Evolutionary conservation across 208 protist genomes (phyloP), one percentile per base, ranked within the genome.

Genomic region (Angomonas ambiguus): DNA sequence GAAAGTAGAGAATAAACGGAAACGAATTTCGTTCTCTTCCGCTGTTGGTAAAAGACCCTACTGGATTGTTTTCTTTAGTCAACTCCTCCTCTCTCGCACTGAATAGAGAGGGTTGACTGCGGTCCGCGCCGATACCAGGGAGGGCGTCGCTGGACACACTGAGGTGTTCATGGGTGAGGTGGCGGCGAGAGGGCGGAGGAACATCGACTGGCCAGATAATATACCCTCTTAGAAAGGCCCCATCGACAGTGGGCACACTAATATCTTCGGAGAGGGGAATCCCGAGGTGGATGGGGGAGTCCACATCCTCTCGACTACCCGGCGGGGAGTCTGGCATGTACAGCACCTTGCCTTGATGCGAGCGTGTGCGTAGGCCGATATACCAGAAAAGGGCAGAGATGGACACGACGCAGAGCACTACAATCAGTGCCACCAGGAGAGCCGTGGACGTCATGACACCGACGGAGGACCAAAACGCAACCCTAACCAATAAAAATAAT

Each of bases 1-100:
- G 91, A 63, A 96, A 97, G 76, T 95, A 95, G 16, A 97, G 72
- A 51, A 97, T 34, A 45, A 66, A 66, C 11, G 42, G 45, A 8
- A 31, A 62, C 20, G 25, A 31, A 16, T 27, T n/a, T 28, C 51
- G 51, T 28, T 24, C 18, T 58, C 18, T 16, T n/a, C 51, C 31
- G 25, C 51, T 53, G 35, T 13, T 62, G 6, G 30, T 1, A 32
- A 22, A 31, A n/a, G n/a, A 13, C 6, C 8, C 28, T 32, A 42
- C 28, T 11, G 31, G 6, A 31, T 2, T 8, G 3, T 34, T 41
- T 32, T 41, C 51, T 2, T 31, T 10, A 11, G 33, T 31, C 11
- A 10, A n/a, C 24, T 42, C 31, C 13, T 59, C 53, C 56, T 53
- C 45, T 24, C 20, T 4, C 5, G 45, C 45, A 20, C 8, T 53